These are phyloP conservation scores for Mycena amicta DNA, from an alignment of 768 basidiomycete genomes.

Conservation along the genomic window DNA sequence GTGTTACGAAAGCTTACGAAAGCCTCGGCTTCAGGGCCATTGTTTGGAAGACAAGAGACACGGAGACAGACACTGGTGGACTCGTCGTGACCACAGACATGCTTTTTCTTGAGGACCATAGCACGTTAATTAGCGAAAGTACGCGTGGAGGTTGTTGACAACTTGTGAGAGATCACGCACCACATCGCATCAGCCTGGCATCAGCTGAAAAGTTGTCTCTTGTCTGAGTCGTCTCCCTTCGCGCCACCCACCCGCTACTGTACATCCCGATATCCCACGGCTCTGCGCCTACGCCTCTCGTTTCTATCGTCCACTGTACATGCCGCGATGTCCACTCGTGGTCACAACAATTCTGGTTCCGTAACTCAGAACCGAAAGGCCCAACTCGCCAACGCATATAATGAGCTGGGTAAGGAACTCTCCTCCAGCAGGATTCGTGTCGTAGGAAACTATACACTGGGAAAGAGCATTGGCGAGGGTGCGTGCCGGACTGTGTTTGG, in stretches of 20 bases:
- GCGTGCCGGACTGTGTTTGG: conserved; percentile 26
- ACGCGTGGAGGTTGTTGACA: too few relatives aligned
- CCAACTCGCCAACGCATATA: conserved; percentile 93
- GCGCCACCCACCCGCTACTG: not conserved
- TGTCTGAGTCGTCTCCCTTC: not conserved
- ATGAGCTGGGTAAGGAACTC: conserved; percentile 95
- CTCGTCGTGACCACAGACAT: too few relatives aligned
- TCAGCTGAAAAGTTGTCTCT: not conserved
- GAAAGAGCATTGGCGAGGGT: conserved; percentile 96
- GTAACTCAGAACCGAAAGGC: conserved; percentile 79
- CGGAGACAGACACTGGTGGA: too few relatives aligned
- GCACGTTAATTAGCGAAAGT: too few relatives aligned
- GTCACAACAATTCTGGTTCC: conserved; percentile 64
- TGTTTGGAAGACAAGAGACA: too few relatives aligned
- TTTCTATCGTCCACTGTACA: conserved; percentile 30
- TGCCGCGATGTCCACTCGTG: conserved; percentile 51
- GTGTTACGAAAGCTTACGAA: too few relatives aligned
- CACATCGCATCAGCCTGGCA: not conserved
- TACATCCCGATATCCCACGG: conserved; percentile 18
- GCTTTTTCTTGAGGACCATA: too few relatives aligned
- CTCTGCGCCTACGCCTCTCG: conserved; percentile 23
- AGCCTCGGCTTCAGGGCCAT: too few relatives aligned
- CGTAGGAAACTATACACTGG: conserved; percentile 92
- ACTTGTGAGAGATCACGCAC: too few relatives aligned
- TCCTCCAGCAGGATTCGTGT: conserved; percentile 89